Evolutionary conservation across 2,329 filamentous ascomycete genomes (phyloP).

Genomic region (Thermomyces lanuginosus): DNA sequence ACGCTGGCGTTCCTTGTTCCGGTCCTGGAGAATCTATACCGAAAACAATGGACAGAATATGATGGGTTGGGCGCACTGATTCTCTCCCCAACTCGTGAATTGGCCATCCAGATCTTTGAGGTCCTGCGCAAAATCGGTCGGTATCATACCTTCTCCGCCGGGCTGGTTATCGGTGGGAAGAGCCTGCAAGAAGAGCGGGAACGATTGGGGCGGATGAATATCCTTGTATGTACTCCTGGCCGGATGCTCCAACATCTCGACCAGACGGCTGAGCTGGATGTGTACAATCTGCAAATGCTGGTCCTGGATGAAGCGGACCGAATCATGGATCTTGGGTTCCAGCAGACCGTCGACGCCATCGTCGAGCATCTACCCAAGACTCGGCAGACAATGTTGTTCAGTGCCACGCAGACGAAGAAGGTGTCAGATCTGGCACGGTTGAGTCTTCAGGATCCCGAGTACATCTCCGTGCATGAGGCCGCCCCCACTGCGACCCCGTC

Average conservation of each 20-base stretch:
- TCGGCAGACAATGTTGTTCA: constrained; percentile 86
- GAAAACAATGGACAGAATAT: constrained; percentile 71
- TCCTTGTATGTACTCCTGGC: constrained; percentile 85
- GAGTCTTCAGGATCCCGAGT: constrained; percentile 79
- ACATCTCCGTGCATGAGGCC: constrained; percentile 81
- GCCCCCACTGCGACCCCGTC: constrained; percentile 65
- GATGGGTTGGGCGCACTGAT: constrained; percentile 88
- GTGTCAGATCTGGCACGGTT: constrained; percentile 82
- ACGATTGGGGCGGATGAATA: constrained; percentile 81
- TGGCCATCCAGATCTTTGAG: constrained; percentile 93
- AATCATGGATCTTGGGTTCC: constrained; percentile 96
- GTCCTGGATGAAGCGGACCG: constrained; percentile 92
- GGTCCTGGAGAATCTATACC: constrained; percentile 81
- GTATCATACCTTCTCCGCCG: constrained; percentile 80
- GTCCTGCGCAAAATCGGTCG: constrained; percentile 80
- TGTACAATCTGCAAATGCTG: constrained; percentile 79
- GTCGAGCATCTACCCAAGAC: constrained; percentile 74
- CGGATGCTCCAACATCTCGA: constrained; percentile 91
- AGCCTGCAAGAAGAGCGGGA: constrained; percentile 75
- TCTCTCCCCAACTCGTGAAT: constrained; percentile 81
- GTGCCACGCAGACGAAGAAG: constrained; percentile 86
- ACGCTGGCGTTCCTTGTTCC: constrained; percentile 86
- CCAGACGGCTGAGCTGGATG: constrained; percentile 77
- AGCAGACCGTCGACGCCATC: constrained; percentile 76
- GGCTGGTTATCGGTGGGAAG: constrained; percentile 86